A percentile compares a stretch with the other conserved stretches of the same genome.
Conservation (phyloP, 768 basidiomycete genomes). For the Naematelia aurantialba region DNA sequence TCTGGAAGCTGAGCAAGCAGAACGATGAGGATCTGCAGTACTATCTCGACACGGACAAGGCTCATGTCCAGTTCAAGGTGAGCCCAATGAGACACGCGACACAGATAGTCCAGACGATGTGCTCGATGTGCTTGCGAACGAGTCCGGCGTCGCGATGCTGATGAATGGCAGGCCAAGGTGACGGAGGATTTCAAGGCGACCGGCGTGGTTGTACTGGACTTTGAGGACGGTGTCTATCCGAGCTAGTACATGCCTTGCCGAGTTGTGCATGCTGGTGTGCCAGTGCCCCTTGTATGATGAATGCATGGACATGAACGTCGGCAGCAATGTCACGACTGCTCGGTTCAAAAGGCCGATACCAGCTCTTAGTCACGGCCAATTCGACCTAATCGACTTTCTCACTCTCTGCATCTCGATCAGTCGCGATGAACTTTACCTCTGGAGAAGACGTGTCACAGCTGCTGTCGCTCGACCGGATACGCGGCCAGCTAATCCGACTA, state of each 20-base stretch:
- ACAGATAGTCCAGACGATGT: too few species aligned
- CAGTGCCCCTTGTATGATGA: too few species aligned
- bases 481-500: conserved; percentile 77
- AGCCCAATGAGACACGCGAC: too few species aligned
- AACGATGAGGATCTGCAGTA: conserved; percentile 31
- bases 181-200: conserved; percentile 15
- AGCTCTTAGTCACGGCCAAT: too few species aligned
- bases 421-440: conserved; percentile 48
- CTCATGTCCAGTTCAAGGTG: conserved; percentile 43
- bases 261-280: too few species aligned
- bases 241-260: not conserved
- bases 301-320: too few species aligned
- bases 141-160: too few species aligned
- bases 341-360: too few species aligned
- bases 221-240: conserved; percentile 12
- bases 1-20: conserved; percentile 1
- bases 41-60: conserved; percentile 38
- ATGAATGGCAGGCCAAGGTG: conserved; percentile 8
- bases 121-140: too few species aligned
- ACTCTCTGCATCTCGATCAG: too few species aligned
- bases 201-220: conserved; percentile 27
- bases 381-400: too few species aligned
- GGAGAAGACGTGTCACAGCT: conserved; percentile 58
- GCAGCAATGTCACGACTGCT: too few species aligned
- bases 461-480: conserved; percentile 79